Percentiles rank a stretch among this genome's conserved stretches.
Evolutionary conservation across 495 filamentous ascomycete species (phyloP).

Genomic region (Pseudotulostoma volvatum): DNA sequence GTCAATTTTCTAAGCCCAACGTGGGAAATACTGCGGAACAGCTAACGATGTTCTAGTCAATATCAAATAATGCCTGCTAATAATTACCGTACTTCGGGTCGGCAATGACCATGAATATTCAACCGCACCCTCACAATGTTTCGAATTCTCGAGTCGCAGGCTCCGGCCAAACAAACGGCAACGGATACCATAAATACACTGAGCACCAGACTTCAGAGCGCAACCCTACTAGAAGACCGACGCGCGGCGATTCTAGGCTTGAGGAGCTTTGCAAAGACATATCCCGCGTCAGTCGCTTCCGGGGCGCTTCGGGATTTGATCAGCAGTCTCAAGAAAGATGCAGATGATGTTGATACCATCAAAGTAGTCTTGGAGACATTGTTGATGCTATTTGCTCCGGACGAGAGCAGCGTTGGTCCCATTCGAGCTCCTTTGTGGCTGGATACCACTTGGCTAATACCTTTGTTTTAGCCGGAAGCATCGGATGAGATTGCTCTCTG

Average conservation of each 20-base stretch:
- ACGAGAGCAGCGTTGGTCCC: conserved; percentile 46
- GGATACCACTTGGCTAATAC: conserved; percentile 2
- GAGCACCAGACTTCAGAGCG: conserved; percentile 68
- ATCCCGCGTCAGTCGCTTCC: conserved; percentile 90
- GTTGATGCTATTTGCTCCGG: conserved; percentile 74
- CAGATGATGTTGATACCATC: conserved; percentile 89
- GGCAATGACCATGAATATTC: conserved; percentile 32
- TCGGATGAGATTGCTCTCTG: conserved; percentile 93
- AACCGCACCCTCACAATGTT: conserved; percentile 46
- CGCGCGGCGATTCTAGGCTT: conserved; percentile 84
- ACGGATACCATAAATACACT: conserved; percentile 83
- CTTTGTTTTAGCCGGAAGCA: conserved; percentile 59
- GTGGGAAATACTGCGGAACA: no score
- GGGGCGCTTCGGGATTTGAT: conserved; percentile 78
- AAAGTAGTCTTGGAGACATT: conserved; percentile 90
- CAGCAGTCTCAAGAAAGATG: conserved; percentile 65
- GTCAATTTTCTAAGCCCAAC: no score
- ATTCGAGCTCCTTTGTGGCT: no score
- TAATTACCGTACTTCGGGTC: conserved; percentile 7
- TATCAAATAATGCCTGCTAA: no score
- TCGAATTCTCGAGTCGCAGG: conserved; percentile 67
- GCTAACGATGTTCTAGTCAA: no score
- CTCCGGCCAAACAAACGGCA: conserved; percentile 89
- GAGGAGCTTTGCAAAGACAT: conserved; percentile 88
- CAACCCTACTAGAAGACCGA: conserved; percentile 83